phyloP scores from a whole-genome alignment of 257 asterid genomes.

The Primulina tabacum region DNA sequence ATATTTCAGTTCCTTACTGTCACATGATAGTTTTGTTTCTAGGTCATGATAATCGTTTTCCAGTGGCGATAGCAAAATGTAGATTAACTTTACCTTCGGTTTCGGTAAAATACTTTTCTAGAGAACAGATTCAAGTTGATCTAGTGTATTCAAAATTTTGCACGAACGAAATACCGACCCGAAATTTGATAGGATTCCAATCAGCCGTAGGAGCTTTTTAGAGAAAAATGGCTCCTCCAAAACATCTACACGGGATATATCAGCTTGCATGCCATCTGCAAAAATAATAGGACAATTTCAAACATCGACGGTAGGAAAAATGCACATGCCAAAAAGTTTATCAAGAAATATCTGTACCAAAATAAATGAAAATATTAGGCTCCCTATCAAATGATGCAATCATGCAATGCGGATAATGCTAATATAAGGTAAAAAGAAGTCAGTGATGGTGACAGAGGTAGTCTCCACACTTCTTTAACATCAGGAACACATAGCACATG shows the following conservation, averaged over 20 bases:
- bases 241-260: constrained; percentile 58
- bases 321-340: constrained; percentile 15
- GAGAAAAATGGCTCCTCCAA: constrained; percentile 83
- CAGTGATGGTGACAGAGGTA: constrained; percentile 16
- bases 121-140: constrained; percentile 4
- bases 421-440: constrained; percentile 3
- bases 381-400: constrained; percentile 12
- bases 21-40: constrained; percentile 3
- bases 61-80: constrained; percentile 15
- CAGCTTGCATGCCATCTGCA: constrained; percentile 60
- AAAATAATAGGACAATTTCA: constrained; percentile 26
- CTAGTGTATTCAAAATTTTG: constrained; percentile 10
- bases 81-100: constrained; percentile 12
- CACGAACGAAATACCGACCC: constrained; percentile 50
- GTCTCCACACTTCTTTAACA: constrained; percentile 7
- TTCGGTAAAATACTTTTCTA: constrained; percentile 9
- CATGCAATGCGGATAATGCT: constrained; percentile 19
- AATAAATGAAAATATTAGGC: constrained; percentile 18
- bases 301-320: constrained; percentile 7
- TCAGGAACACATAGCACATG: constrained; percentile 4
- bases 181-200: constrained; percentile 61
- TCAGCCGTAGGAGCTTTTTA: constrained; percentile 70
- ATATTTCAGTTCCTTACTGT: constrained; percentile 11
- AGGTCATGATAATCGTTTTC: constrained; percentile 10
- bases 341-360: constrained; percentile 12